Evolutionary conservation across 163 green algal species (phyloP).

Genomic region (Smithsoniella earleae): DNA sequence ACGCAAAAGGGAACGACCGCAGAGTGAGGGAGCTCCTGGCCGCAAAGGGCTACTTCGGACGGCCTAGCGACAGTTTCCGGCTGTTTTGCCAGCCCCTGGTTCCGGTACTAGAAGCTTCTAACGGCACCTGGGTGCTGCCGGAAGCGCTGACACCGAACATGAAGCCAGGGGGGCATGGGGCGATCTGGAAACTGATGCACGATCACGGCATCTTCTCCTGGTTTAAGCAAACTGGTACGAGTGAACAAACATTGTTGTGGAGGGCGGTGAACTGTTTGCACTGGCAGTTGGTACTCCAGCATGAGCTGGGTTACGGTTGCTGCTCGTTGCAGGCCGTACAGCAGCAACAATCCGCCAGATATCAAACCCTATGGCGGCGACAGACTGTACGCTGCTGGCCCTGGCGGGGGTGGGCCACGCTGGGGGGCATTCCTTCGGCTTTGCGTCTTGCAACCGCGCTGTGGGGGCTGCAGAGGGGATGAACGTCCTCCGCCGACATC

Average conservation of each 20-base stretch:
- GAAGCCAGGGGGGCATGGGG: slow-evolving; percentile 94
- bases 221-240: slow-evolving; percentile 45
- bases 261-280: too few relatives aligned
- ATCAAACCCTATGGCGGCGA: slow-evolving; percentile 91
- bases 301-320: too few relatives aligned
- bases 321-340: slow-evolving; percentile 44
- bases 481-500: slow-evolving; percentile 71
- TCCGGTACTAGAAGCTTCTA: slow-evolving; percentile 64
- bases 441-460: slow-evolving; percentile 84
- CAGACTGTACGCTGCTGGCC: slow-evolving; percentile 86
- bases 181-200: slow-evolving; percentile 96
- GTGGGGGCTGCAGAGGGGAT: slow-evolving; percentile 88
- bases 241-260: too few relatives aligned
- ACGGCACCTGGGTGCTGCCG: slow-evolving; percentile 77
- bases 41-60: slow-evolving; percentile 64
- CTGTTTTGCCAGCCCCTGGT: slow-evolving; percentile 91
- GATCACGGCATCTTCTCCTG: slow-evolving; percentile 85
- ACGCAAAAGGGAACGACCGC: slow-evolving; percentile 89
- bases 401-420: slow-evolving; percentile 71
- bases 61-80: slow-evolving; percentile 62
- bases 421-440: slow-evolving; percentile 70
- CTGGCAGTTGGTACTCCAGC: too few relatives aligned
- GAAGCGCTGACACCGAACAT: slow-evolving; percentile 53
- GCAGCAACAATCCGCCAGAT: slow-evolving; percentile 87
- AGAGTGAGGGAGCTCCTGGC: slow-evolving; percentile 66